phyloP scores from a whole-genome alignment of 305 asterid species.

The Ilex paraguariensis region DNA sequence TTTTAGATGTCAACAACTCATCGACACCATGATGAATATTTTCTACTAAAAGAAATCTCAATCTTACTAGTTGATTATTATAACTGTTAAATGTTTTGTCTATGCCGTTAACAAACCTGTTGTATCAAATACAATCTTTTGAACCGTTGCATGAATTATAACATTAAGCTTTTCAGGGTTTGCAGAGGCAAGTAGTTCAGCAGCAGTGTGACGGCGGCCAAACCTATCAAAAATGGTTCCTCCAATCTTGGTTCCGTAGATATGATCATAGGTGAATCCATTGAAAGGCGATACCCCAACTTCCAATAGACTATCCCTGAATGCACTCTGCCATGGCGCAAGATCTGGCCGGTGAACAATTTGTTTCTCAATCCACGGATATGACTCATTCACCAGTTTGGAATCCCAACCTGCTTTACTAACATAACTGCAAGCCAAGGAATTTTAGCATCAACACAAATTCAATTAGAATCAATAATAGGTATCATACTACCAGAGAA shows the following conservation, averaged over 20 bases:
- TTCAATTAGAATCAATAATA: background rate
- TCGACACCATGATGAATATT: background rate
- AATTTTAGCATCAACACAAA: constrained; percentile 8
- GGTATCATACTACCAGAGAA: too few relatives aligned
- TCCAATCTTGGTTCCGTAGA: constrained; percentile 87
- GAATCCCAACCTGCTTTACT: constrained; percentile 74
- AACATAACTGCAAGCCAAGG: constrained; percentile 45
- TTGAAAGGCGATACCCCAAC: constrained; percentile 80
- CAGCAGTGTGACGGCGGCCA: constrained; percentile 86
- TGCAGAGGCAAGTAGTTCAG: constrained; percentile 73
- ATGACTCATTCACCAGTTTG: constrained; percentile 77
- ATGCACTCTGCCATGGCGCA: constrained; percentile 73
- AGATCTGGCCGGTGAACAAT: constrained; percentile 69
- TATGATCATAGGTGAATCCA: constrained; percentile 89
- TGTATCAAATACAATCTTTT: constrained; percentile 66
- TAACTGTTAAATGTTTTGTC: too few relatives aligned
- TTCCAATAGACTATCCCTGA: constrained; percentile 73
- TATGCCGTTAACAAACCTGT: constrained; percentile 26
- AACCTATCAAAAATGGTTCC: constrained; percentile 84
- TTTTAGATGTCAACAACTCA: background rate
- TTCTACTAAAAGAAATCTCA: too few relatives aligned
- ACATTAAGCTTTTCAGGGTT: constrained; percentile 63
- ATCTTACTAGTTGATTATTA: background rate
- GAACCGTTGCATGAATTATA: constrained; percentile 70
- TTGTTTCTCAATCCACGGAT: constrained; percentile 83